A percentile compares a stretch with the other conserved stretches of the same genome.
These are phyloP conservation scores for Epichloe coenophiala DNA, from an alignment of 2,329 filamentous ascomycete genomes.

Conservation along the genomic window DNA sequence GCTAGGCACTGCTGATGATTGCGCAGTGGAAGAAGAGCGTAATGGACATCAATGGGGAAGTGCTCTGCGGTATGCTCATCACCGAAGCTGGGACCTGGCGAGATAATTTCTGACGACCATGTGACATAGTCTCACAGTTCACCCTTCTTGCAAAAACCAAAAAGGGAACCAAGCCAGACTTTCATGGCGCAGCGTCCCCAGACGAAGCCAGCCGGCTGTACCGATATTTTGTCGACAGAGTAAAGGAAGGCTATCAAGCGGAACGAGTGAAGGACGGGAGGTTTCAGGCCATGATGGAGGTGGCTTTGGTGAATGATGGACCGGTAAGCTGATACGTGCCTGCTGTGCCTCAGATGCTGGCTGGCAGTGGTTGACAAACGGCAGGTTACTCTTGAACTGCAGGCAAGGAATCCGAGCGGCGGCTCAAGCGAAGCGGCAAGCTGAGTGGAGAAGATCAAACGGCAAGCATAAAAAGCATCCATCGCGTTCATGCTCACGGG, in stretches of 20 bases:
- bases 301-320: constrained; percentile 78
- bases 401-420: constrained; percentile 5
- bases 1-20: constrained; percentile 3
- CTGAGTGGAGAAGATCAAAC: neutral
- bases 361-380: neutral
- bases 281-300: constrained; percentile 99
- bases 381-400: constrained; percentile 13
- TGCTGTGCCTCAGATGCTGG: neutral
- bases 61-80: constrained; percentile 64
- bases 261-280: constrained; percentile 86
- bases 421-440: neutral
- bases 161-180: constrained; percentile 91
- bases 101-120: neutral
- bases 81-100: neutral
- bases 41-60: constrained; percentile 75
- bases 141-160: constrained; percentile 87
- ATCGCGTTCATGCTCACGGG: no score
- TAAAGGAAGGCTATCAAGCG: constrained; percentile 55
- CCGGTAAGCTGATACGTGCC: constrained; percentile 33
- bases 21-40: constrained; percentile 84
- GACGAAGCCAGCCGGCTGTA: constrained; percentile 73
- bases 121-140: constrained; percentile 73
- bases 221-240: constrained; percentile 65
- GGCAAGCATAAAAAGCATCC: neutral
- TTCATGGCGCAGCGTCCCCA: constrained; percentile 72